phyloP scores from a whole-genome alignment of 2,329 filamentous ascomycete genomes.

The Nakataea oryzae region DNA sequence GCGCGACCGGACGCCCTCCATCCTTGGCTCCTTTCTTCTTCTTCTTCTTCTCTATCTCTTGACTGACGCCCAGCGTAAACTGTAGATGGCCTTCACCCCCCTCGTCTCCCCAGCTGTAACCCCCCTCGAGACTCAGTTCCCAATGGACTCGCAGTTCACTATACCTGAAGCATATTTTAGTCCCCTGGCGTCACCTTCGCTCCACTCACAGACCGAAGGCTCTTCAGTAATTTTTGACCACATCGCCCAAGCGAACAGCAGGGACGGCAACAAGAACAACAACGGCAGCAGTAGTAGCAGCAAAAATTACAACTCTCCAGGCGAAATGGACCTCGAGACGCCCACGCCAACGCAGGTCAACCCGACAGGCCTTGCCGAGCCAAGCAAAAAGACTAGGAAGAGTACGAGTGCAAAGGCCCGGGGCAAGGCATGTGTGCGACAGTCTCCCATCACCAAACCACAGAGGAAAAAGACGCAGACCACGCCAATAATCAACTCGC shows the following conservation, averaged over 20 bases:
- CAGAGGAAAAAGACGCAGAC: slow-evolving; percentile 42
- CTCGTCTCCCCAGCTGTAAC: slow-evolving; percentile 78
- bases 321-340: slow-evolving; percentile 44
- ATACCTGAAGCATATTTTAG: slow-evolving; percentile 70
- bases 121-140: slow-evolving; percentile 63
- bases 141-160: slow-evolving; percentile 45
- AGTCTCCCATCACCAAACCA: slow-evolving; percentile 65
- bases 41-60: neutral
- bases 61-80: neutral
- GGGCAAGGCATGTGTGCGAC: slow-evolving; percentile 43
- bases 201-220: slow-evolving; percentile 59
- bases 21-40: neutral
- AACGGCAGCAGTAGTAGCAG: slow-evolving; percentile 29
- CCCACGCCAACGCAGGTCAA: slow-evolving; percentile 5
- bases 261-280: too few species aligned
- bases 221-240: slow-evolving; percentile 25
- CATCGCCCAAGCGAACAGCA: neutral
- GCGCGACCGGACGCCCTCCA: neutral
- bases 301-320: slow-evolving; percentile 34
- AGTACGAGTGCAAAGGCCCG: slow-evolving; percentile 39
- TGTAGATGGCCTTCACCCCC: slow-evolving; percentile 67
- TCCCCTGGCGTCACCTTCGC: slow-evolving; percentile 68
- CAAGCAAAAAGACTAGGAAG: slow-evolving; percentile 42
- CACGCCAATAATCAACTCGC: slow-evolving; percentile 45
- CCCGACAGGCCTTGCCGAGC: slow-evolving; percentile 24